These are phyloP conservation scores for Chlorella sp. DNA, from an alignment of 139 green algal species.

Conservation along the genomic window DNA sequence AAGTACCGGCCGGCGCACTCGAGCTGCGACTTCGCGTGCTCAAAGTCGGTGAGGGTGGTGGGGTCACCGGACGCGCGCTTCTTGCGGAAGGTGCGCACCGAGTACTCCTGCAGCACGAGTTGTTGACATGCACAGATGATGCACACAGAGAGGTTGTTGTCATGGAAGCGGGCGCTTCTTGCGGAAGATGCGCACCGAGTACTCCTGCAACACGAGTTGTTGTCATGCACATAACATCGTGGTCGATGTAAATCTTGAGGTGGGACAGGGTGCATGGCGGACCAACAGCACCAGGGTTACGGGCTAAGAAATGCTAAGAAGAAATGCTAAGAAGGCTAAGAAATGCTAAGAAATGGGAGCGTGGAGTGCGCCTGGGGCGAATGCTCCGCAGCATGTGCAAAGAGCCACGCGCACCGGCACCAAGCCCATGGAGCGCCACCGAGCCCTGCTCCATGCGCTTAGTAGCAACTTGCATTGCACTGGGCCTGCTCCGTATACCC, in stretches of 20 bases:
- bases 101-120: conserved; percentile 53
- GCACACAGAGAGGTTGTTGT: too few species aligned
- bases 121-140: neutral
- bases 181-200: conserved; percentile 53
- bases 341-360: neutral
- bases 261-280: neutral
- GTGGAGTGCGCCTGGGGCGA: neutral
- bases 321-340: too few species aligned
- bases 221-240: neutral
- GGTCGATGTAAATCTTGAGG: neutral
- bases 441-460: too few species aligned
- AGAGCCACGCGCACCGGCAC: too few species aligned
- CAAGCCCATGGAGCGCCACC: too few species aligned
- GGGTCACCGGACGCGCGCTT: conserved; percentile 35
- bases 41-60: conserved; percentile 34
- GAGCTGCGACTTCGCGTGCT: conserved; percentile 20
- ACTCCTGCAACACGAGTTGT: conserved; percentile 49
- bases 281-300: neutral
- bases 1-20: conserved; percentile 11
- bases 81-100: conserved; percentile 54
- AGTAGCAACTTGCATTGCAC: too few species aligned
- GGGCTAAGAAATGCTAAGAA: too few species aligned
- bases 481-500: neutral
- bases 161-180: conserved; percentile 23
- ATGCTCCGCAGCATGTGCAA: too few species aligned